Evolutionary conservation across 371 early-diverging fungal genomes (phyloP).

Genomic region (Coemansia sp.): DNA sequence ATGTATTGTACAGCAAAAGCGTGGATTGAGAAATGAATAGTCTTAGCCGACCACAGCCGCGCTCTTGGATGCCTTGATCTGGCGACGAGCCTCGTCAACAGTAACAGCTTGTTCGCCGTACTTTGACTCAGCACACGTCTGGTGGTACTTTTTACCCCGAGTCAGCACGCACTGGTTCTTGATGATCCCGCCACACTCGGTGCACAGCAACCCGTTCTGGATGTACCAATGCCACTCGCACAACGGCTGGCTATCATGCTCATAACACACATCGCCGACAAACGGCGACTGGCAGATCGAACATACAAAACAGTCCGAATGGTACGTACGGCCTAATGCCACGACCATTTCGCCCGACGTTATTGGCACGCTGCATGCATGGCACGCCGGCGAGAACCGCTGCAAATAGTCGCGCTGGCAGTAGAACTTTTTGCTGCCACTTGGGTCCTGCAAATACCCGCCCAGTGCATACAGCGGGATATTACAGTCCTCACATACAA

Average conservation of each 20-base stretch:
- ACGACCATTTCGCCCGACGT: constrained; percentile 53
- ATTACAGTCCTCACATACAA: constrained; percentile 51
- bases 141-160: constrained; percentile 51
- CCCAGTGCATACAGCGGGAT: constrained; percentile 54
- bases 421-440: constrained; percentile 44
- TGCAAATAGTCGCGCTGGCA: constrained; percentile 55
- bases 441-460: constrained; percentile 50
- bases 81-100: constrained; percentile 43
- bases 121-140: constrained; percentile 46
- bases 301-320: constrained; percentile 53
- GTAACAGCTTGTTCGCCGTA: constrained; percentile 43
- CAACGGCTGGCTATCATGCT: constrained; percentile 51
- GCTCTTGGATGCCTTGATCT: constrained; percentile 26
- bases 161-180: constrained; percentile 52
- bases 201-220: constrained; percentile 51
- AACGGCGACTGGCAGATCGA: constrained; percentile 53
- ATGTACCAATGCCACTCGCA: constrained; percentile 55
- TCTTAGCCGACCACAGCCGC: constrained; percentile 1
- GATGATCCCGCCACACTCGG: constrained; percentile 50
- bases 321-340: constrained; percentile 51
- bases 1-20: constrained; percentile 5
- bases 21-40: neutral
- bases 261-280: constrained; percentile 51
- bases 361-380: constrained; percentile 51
- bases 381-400: constrained; percentile 49